phyloP scores from a whole-genome alignment of 352 stramenopile species.

The Phytophthora idaei region DNA sequence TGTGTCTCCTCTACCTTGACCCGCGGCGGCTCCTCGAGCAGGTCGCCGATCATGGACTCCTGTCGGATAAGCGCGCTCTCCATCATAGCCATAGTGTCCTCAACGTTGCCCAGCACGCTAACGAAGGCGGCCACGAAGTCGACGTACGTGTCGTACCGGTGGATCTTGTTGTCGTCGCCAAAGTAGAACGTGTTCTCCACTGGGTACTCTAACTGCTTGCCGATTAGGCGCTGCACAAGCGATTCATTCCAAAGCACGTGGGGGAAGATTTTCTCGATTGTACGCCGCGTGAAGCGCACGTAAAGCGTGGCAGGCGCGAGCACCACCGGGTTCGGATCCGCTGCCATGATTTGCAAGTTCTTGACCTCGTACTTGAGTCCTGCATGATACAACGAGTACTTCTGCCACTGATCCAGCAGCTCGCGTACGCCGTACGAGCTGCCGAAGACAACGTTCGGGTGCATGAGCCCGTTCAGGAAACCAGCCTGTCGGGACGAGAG shows the following conservation, averaged over 20 bases:
- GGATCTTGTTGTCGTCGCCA: conserved; percentile 52
- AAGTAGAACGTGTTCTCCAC: conserved; percentile 74
- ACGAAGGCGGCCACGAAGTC: conserved; percentile 62
- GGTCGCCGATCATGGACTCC: conserved; percentile 63
- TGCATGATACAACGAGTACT: conserved; percentile 66
- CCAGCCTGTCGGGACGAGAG: conserved; percentile 34
- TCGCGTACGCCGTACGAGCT: conserved; percentile 48
- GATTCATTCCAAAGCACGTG: conserved; percentile 66
- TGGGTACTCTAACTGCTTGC: conserved; percentile 52
- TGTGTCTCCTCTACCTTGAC: conserved; percentile 22
- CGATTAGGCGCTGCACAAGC: conserved; percentile 72
- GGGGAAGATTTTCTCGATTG: conserved; percentile 73
- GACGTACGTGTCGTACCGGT: conserved; percentile 63
- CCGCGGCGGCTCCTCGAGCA: conserved; percentile 33
- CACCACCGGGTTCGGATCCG: conserved; percentile 49
- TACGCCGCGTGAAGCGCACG: conserved; percentile 61
- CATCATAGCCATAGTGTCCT: conserved; percentile 55
- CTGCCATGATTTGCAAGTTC: conserved; percentile 45
- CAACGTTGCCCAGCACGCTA: conserved; percentile 45
- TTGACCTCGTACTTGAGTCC: conserved; percentile 58
- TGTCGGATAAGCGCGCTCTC: conserved; percentile 58
- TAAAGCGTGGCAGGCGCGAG: conserved; percentile 49
- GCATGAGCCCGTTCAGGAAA: conserved; percentile 53
- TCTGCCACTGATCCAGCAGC: conserved; percentile 66
- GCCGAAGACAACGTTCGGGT: conserved; percentile 56